These are phyloP conservation scores for Crassisporium funariophilum DNA, from an alignment of 768 basidiomycete species.

Conservation along the genomic window DNA sequence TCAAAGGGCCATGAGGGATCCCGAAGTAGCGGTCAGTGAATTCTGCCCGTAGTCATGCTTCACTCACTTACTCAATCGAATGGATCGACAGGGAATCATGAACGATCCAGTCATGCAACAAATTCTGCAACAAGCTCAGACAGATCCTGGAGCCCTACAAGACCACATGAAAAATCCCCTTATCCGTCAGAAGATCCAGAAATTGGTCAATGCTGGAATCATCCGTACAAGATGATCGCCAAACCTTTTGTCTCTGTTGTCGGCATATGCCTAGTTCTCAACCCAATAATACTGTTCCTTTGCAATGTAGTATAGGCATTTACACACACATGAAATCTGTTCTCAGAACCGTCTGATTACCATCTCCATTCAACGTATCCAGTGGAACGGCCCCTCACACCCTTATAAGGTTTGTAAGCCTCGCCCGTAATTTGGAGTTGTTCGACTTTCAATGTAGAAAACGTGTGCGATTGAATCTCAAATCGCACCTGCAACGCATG, in stretches of 20 bases:
- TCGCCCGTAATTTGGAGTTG: conserved; percentile 81
- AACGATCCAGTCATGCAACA: conserved; percentile 90
- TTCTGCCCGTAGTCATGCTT: conserved; percentile 1
- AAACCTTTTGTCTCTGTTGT: conserved; percentile 4
- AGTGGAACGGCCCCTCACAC: conserved; percentile 69
- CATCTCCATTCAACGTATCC: conserved; percentile 74
- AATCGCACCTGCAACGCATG: conserved; percentile 76
- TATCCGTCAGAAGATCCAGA: conserved; percentile 81
- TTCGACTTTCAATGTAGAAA: conserved; percentile 82
- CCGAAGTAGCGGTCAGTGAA: conserved; percentile 82
- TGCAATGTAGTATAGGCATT: not conserved
- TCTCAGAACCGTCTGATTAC: conserved; percentile 26
- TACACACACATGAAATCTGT: not conserved
- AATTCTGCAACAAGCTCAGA: conserved; percentile 93
- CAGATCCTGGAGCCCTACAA: conserved; percentile 83
- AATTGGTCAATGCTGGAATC: conserved; percentile 90
- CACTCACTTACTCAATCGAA: conserved; percentile 5
- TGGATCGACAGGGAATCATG: conserved; percentile 68
- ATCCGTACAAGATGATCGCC: conserved; percentile 75
- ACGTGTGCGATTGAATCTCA: conserved; percentile 69
- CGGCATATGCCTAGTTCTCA: no score
- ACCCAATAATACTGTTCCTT: no score
- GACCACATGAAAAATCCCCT: conserved; percentile 96
- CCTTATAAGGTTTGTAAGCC: conserved; percentile 89
- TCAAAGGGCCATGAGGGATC: conserved; percentile 95